Conservation (phyloP, 1,284 basidiomycete species). For the Takashimella tepidaria region DNA sequence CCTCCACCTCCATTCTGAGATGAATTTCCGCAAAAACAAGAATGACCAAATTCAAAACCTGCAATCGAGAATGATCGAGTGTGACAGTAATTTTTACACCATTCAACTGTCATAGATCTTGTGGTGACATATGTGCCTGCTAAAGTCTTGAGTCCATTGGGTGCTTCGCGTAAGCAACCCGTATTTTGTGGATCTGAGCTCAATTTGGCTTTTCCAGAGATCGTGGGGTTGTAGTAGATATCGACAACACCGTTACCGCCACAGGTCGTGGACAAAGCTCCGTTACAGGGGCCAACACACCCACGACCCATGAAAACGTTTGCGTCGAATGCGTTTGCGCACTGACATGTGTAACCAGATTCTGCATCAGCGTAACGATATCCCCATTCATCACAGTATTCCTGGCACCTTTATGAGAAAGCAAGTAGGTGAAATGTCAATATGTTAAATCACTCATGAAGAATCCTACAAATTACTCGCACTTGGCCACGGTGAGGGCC, state of each 20-base stretch:
- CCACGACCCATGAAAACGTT: neutral
- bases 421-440: neutral
- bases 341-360: constrained; percentile 42
- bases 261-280: neutral
- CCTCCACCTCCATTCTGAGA: neutral
- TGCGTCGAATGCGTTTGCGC: constrained; percentile 21
- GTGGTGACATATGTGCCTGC: neutral
- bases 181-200: neutral
- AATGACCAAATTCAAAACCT: neutral
- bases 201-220: neutral
- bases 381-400: constrained; percentile 33
- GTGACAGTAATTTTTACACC: neutral
- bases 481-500: neutral
- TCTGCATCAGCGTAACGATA: constrained; percentile 43
- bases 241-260: neutral
- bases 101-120: neutral
- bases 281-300: neutral
- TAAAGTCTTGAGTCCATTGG: neutral
- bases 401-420: constrained; percentile 34
- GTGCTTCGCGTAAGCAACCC: neutral
- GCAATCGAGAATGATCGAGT: neutral
- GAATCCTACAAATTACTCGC: too few relatives aligned
- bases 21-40: neutral
- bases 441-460: neutral
- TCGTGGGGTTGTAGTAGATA: neutral